Percentiles rank a stretch among this genome's conserved stretches.
Evolutionary conservation across 2,329 filamentous ascomycete species (phyloP).

Genomic region (Sphaerulina populicola): DNA sequence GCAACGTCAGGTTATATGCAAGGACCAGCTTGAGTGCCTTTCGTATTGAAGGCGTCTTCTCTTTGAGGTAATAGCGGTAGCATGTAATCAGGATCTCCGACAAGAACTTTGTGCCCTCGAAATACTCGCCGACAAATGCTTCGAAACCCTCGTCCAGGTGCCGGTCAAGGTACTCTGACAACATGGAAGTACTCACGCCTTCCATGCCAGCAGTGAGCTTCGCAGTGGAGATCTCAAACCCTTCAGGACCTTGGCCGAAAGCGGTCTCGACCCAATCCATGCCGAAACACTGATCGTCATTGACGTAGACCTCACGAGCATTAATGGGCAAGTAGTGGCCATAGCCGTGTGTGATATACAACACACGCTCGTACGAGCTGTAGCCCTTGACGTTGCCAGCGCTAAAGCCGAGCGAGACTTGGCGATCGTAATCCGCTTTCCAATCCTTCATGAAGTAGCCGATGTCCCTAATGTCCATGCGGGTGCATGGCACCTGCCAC

Average conservation of each 20-base stretch:
- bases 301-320: slow-evolving; percentile 86
- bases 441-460: slow-evolving; percentile 99
- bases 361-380: slow-evolving; percentile 51
- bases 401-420: slow-evolving; percentile 76
- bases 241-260: slow-evolving; percentile 55
- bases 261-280: slow-evolving; percentile 88
- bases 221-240: slow-evolving; percentile 80
- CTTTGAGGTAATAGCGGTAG: slow-evolving; percentile 84
- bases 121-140: slow-evolving; percentile 90
- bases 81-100: slow-evolving; percentile 95
- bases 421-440: slow-evolving; percentile 93
- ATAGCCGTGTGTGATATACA: slow-evolving; percentile 96
- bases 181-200: slow-evolving; percentile 68
- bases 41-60: slow-evolving; percentile 79
- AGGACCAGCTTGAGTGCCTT: slow-evolving; percentile 92
- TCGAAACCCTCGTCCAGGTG: slow-evolving; percentile 90
- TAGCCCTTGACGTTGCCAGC: slow-evolving; percentile 92
- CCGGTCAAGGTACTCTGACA: slow-evolving; percentile 89
- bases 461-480: slow-evolving; percentile 98
- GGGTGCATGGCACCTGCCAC: slow-evolving; percentile 96
- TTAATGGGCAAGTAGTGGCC: slow-evolving; percentile 87
- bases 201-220: slow-evolving; percentile 82
- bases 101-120: slow-evolving; percentile 88
- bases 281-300: slow-evolving; percentile 84
- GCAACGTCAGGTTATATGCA: slow-evolving; percentile 89